Evolutionary conservation across 345 rosid genomes (phyloP), one percentile per base, ranked within the genome.

Genomic region (Rhizophora apiculata): DNA sequence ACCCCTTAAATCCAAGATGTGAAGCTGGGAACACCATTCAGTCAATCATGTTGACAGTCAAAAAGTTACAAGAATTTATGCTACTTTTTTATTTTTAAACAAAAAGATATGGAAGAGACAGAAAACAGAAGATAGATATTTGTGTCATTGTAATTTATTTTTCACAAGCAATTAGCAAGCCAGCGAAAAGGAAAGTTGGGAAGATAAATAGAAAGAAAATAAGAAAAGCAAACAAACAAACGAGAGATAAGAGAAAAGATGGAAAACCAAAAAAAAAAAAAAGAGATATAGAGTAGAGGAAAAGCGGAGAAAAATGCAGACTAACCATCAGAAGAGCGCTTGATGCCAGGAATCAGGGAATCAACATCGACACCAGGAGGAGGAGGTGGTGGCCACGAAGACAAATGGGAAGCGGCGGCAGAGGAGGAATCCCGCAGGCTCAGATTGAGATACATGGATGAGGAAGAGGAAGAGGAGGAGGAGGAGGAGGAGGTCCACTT

Each of bases 291-390:
- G 34, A 31, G 6, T 31, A 31, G 34, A 31, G 1, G 34, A 26
- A 16, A 34, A 29, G 58, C 6, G 21, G 36, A 15, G 39, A 58
- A 22, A 2, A 74, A n/a, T 24, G 29, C 26, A 57, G n/a, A 30
- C 46, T 63, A 63, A 84, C 89, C 88, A 74, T 85, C 89, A 55
- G 92, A 78, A 53, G 88, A 64, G 78, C 92, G 92, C 73, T 87
- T 87, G 66, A 81, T 68, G 21, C 81, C 81, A 26, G 86, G 75
- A 66, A 80, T 79, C 6, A 73, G 64, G 20, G 84, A 79, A 46
- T 85, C 88, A 34, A 75, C 78, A 51, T 82, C 88, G 16, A 81
- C 78, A 0, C 84, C 84, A 18, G 86, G 82, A 0, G 84, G 84
- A 71, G 71, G 72, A 0, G 68, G 65, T 37, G 37, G 58, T 3